These are phyloP conservation scores for Clarireedia paspali DNA, from an alignment of 2,329 filamentous ascomycete genomes.

Conservation along the genomic window DNA sequence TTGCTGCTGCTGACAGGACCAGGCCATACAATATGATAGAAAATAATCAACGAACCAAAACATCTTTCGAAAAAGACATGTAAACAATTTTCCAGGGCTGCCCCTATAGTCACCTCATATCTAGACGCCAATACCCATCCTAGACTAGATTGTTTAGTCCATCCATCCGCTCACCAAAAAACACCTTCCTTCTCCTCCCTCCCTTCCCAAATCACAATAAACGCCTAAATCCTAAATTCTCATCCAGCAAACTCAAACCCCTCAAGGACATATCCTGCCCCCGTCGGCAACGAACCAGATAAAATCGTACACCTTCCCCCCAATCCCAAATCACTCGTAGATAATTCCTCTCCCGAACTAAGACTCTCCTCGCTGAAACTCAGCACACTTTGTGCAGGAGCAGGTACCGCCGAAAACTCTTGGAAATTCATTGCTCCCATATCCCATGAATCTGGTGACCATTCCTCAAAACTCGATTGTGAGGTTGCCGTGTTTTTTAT, in stretches of 20 bases:
- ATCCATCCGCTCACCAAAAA: neutral
- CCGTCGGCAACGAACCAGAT: neutral
- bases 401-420: slow-evolving; percentile 26
- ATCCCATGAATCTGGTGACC: slow-evolving; percentile 50
- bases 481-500: slow-evolving; percentile 9
- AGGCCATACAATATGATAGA: no score
- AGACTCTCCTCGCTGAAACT: slow-evolving; percentile 54
- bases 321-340: slow-evolving; percentile 21
- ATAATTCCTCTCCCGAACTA: slow-evolving; percentile 41
- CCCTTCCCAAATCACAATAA: neutral
- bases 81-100: no score
- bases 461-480: slow-evolving; percentile 31
- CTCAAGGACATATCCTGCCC: neutral
- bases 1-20: no score
- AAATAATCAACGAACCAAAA: no score
- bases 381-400: slow-evolving; percentile 44
- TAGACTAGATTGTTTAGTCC: neutral
- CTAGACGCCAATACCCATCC: no score
- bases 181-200: neutral
- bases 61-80: no score
- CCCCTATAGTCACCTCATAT: no score
- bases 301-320: neutral
- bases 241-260: neutral
- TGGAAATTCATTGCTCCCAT: slow-evolving; percentile 34
- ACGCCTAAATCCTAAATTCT: neutral